These are phyloP conservation scores for Auriscalpium microsporum DNA, from an alignment of 768 basidiomycete species.

Conservation along the genomic window DNA sequence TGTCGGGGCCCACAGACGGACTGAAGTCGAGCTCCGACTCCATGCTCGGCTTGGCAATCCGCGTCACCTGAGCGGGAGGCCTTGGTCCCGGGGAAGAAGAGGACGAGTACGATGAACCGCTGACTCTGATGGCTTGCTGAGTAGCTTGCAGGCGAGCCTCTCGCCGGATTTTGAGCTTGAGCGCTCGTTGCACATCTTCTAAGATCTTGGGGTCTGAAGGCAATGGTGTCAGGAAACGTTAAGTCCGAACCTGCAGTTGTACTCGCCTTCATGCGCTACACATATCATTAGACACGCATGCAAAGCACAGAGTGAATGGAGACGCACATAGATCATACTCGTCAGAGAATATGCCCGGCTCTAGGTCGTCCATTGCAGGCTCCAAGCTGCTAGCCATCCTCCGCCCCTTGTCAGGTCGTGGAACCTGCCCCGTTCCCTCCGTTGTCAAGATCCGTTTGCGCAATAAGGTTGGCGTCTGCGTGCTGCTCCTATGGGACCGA, in stretches of 20 bases:
- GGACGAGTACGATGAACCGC: slow-evolving; percentile 17
- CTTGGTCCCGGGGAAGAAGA: slow-evolving; percentile 24
- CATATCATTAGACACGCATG: slow-evolving; percentile 5
- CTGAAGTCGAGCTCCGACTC: slow-evolving; percentile 60
- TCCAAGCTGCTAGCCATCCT: slow-evolving; percentile 1
- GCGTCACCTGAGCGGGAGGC: slow-evolving; percentile 22
- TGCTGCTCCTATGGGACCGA: slow-evolving; percentile 7
- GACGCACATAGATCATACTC: slow-evolving; percentile 70
- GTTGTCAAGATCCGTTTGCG: slow-evolving; percentile 14
- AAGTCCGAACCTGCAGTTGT: background rate
- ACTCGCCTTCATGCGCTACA: slow-evolving; percentile 68
- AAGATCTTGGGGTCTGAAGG: slow-evolving; percentile 65
- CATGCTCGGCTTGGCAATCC: slow-evolving; percentile 11
- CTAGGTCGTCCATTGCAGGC: slow-evolving; percentile 12
- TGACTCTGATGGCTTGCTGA: slow-evolving; percentile 22
- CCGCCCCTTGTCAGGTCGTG: slow-evolving; percentile 9
- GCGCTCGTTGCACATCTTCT: slow-evolving; percentile 70
- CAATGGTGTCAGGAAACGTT: slow-evolving; percentile 8
- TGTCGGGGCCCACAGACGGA: slow-evolving; percentile 44
- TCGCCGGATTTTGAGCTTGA: slow-evolving; percentile 65
- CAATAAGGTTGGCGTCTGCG: background rate
- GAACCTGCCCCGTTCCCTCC: slow-evolving; percentile 1
- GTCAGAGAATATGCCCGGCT: slow-evolving; percentile 43
- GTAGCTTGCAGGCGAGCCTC: slow-evolving; percentile 63
- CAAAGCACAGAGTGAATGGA: background rate